phyloP scores from a whole-genome alignment of 2,329 filamentous ascomycete species.

The Lecanicillium sp. region DNA sequence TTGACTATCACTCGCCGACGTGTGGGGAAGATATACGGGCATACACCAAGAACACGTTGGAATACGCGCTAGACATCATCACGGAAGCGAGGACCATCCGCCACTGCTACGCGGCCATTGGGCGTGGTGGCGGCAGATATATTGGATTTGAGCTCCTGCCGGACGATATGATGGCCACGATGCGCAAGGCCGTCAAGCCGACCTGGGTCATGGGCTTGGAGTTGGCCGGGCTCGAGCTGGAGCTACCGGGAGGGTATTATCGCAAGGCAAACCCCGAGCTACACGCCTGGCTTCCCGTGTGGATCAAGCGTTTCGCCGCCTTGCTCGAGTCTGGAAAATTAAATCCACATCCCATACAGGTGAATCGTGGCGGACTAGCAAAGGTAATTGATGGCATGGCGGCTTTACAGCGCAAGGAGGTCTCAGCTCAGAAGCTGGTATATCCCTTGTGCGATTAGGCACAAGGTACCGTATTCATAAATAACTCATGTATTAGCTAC shows the following conservation, averaged over 20 bases:
- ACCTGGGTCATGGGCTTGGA: slow-evolving; percentile 1
- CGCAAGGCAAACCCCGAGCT: not conserved
- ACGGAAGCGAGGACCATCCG: slow-evolving; percentile 19
- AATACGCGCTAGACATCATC: slow-evolving; percentile 29
- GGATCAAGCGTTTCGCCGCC: too few relatives aligned
- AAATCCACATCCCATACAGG: not conserved
- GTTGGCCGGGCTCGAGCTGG: not conserved
- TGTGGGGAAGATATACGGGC: slow-evolving; percentile 21
- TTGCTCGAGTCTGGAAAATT: not conserved
- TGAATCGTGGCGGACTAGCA: not conserved
- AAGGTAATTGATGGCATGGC: not conserved
- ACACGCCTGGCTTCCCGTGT: too few relatives aligned
- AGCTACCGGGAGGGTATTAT: not conserved
- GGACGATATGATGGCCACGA: too few relatives aligned
- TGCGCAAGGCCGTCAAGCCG: not conserved
- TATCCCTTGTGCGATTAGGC: not conserved
- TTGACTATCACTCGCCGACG: slow-evolving; percentile 25
- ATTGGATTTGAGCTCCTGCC: not conserved
- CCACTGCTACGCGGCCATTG: slow-evolving; percentile 29
- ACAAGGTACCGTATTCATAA: not conserved
- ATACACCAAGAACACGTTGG: slow-evolving; percentile 28
- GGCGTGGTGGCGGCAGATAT: slow-evolving; percentile 28
- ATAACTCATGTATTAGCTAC: slow-evolving; percentile 4
- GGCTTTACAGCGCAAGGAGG: not conserved
- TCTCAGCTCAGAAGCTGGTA: slow-evolving; percentile 1